These are phyloP conservation scores for Suillus cothurnatus DNA, from an alignment of 768 basidiomycete species.

Conservation along the genomic window DNA sequence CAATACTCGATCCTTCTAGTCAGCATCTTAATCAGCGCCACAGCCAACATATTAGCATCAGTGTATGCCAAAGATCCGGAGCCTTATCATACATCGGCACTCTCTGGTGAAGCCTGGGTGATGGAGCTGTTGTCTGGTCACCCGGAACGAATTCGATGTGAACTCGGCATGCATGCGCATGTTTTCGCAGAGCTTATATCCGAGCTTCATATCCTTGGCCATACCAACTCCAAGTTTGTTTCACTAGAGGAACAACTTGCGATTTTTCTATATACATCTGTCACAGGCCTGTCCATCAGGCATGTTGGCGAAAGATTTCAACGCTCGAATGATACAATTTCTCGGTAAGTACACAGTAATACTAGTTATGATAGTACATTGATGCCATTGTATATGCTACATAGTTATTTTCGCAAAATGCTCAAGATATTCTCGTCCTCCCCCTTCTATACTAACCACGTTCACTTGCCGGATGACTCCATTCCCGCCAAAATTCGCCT, in stretches of 20 bases:
- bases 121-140: constrained; percentile 24
- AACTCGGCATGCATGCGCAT: constrained; percentile 30
- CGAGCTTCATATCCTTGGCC: constrained; percentile 23
- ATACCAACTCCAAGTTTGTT: too few relatives aligned
- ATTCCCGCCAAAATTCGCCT: constrained; percentile 15
- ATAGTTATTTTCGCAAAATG: background rate
- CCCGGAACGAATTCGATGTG: constrained; percentile 13
- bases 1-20: background rate
- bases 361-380: too few relatives aligned
- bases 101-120: constrained; percentile 25
- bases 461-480: background rate
- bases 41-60: background rate
- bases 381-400: background rate
- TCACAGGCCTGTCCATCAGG: too few relatives aligned
- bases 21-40: background rate
- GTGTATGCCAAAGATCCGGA: background rate
- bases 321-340: constrained; percentile 39
- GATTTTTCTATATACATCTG: too few relatives aligned
- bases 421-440: too few relatives aligned
- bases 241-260: too few relatives aligned
- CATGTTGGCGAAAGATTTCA: constrained; percentile 41
- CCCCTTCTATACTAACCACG: too few relatives aligned
- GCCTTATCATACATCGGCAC: constrained; percentile 20
- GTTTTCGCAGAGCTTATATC: constrained; percentile 31
- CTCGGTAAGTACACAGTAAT: constrained; percentile 24